Conservation (phyloP, 176 grass and related monocot species). For the Carex pumila region DNA sequence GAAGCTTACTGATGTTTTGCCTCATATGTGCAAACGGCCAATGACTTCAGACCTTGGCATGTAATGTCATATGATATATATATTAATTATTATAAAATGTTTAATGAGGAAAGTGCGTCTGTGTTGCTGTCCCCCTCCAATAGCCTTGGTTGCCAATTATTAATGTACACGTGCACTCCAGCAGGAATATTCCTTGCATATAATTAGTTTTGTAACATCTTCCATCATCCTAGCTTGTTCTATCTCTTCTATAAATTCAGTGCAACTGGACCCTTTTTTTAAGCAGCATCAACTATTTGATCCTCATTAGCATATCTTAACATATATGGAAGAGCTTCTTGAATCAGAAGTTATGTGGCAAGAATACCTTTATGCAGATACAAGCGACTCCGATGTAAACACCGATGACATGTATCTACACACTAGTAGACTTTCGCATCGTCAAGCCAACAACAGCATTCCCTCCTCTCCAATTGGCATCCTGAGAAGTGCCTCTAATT, state of each 20-base stretch:
- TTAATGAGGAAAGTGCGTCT: neutral
- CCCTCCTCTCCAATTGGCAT: neutral
- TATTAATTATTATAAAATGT: neutral
- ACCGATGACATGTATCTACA: neutral
- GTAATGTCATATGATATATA: neutral
- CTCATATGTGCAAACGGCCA: neutral
- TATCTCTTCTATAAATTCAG: neutral
- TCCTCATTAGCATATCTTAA: neutral
- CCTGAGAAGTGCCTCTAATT: neutral
- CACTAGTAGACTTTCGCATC: no score
- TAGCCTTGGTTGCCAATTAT: neutral
- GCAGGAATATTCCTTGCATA: neutral
- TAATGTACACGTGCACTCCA: neutral
- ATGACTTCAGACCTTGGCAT: neutral
- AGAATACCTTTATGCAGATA: constrained; percentile 2
- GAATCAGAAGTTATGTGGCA: constrained; percentile 55
- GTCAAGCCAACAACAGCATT: neutral
- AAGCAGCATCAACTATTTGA: neutral
- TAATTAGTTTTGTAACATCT: neutral
- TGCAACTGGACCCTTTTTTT: neutral
- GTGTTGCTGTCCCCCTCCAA: neutral
- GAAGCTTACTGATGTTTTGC: neutral
- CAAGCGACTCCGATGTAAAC: neutral
- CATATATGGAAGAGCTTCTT: constrained; percentile 31
- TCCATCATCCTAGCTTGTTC: neutral